Conservation (phyloP, 2,329 filamentous ascomycete species). For the Botrytis tulipae region DNA sequence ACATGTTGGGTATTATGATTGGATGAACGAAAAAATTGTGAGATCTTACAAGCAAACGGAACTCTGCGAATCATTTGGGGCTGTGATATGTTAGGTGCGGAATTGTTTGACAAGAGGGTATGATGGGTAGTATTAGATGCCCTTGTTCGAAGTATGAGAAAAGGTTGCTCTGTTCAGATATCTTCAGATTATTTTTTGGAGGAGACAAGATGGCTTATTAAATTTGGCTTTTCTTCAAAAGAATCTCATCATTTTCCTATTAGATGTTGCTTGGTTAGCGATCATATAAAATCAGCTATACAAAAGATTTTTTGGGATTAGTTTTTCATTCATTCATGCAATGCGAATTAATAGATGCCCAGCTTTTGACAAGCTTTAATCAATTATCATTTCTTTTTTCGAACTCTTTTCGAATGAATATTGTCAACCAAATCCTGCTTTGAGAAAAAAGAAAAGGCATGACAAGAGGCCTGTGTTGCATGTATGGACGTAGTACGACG, state of each 20-base stretch:
- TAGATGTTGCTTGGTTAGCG: neutral
- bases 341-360: neutral
- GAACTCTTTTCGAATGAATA: neutral
- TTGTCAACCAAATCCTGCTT: neutral
- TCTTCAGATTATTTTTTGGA: neutral
- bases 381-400: neutral
- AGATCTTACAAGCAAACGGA: neutral
- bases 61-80: constrained; percentile 4
- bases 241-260: neutral
- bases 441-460: neutral
- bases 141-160: neutral
- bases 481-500: neutral
- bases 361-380: neutral
- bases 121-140: neutral
- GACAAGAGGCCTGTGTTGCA: neutral
- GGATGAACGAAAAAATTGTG: neutral
- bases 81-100: neutral
- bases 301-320: neutral
- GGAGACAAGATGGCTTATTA: neutral
- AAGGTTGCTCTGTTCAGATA: neutral
- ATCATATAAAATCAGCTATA: neutral
- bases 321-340: neutral
- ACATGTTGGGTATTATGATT: neutral
- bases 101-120: neutral
- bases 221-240: neutral